These are phyloP conservation scores for Aphanomyces astaci DNA, from an alignment of 352 stramenopile genomes.

Conservation along the genomic window DNA sequence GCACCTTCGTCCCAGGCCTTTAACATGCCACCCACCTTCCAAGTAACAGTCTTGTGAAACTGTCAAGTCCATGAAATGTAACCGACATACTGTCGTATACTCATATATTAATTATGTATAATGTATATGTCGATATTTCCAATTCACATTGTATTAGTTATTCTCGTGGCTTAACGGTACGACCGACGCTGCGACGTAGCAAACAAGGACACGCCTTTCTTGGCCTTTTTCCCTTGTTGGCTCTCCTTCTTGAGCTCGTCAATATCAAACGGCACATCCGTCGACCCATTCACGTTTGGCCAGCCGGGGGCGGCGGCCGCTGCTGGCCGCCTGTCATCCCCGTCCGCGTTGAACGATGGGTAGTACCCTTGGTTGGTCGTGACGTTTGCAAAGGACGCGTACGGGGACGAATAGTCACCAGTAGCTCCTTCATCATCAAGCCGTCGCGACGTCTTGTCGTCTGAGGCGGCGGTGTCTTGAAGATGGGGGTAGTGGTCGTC, in stretches of 20 bases:
- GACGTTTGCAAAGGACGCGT: constrained; percentile 59
- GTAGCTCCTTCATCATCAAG: not conserved
- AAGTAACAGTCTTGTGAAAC: too few relatives aligned
- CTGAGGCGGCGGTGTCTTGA: not conserved
- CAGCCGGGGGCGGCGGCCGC: not conserved
- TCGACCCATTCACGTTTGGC: not conserved
- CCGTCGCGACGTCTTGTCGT: not conserved
- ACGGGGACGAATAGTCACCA: too few relatives aligned
- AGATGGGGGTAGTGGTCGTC: constrained; percentile 21
- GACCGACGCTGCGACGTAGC: constrained; percentile 13
- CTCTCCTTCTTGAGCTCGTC: not conserved
- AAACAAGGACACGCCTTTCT: constrained; percentile 21
- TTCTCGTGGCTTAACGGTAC: constrained; percentile 18
- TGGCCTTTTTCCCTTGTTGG: not conserved
- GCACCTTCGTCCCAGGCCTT: constrained; percentile 57
- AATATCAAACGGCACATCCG: not conserved
- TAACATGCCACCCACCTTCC: too few relatives aligned
- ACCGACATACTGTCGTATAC: too few relatives aligned
- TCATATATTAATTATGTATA: too few relatives aligned
- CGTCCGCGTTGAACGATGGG: constrained; percentile 33
- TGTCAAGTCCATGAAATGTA: not conserved
- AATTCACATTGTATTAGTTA: too few relatives aligned
- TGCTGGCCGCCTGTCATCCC: too few relatives aligned
- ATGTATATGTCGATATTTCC: too few relatives aligned
- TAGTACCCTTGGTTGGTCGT: constrained; percentile 72